Base-by-base conservation (phyloP, 2,329 filamentous ascomycete genomes). In the Fusarium mexicanum region DNA sequence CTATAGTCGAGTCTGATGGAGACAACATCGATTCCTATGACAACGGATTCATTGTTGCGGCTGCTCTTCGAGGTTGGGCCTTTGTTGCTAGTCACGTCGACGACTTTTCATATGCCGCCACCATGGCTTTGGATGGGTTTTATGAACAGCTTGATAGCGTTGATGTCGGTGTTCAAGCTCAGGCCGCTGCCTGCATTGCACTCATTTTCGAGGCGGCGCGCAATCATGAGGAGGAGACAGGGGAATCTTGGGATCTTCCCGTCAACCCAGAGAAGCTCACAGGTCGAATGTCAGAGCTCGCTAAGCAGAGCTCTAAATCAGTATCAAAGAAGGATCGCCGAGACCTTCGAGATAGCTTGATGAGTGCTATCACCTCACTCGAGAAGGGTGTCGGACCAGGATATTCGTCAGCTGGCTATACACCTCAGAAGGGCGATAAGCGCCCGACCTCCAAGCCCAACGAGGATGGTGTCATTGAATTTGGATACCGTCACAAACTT, bases 101-200 rank as follows among this genome's bases (percentile, higher is more conserved):
- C 8, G 93, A 96, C 77, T 86, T 95, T 48, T 90, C 93, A 75
- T 88, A 89, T 22, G 87, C 91, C 69, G 94, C 92, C 38, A 91
- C 94, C 72, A 84, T 90, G 35, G 92, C 93, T 22, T 89, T 96
- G 77, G 93, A 96, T 61, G 91, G 92, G 5, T 94, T 98, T 76
- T 91, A 94, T 47, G 94, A 97, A 54, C 95, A 97, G 82, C 91
- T 98, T 24, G 91, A 95, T 68, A 94, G 93, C 80, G 87, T 87
- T 38, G 91, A 94, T 67, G 85, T 91, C 2, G 85, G 88, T 14
- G 93, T 97, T 2, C 94, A 96, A 78, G 90, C 94, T 51, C 90
- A 92, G 8, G 92, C 94, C 0, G 94, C 92, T 8, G 90, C 92
- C 78, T 94, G 94, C 80, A 95, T 97, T 67, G 94, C 94, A 2